Percentiles rank a stretch among this genome's conserved stretches.
Evolutionary conservation across 305 asterid genomes (phyloP).

Genomic region (Ilex paraguariensis): DNA sequence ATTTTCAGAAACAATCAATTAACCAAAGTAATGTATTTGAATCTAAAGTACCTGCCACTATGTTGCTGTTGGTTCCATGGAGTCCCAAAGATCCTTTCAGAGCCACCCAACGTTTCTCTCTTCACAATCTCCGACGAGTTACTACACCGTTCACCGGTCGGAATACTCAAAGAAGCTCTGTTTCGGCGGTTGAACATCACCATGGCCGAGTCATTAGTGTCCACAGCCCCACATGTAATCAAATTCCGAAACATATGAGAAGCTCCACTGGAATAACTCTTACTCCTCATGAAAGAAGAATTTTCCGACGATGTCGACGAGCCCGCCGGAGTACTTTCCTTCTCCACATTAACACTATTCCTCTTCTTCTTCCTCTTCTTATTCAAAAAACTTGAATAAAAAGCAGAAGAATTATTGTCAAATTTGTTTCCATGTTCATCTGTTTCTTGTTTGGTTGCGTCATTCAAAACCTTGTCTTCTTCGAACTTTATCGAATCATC

Average conservation of each 20-base stretch:
- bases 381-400: constrained; percentile 6
- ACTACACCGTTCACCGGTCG: neutral
- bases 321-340: constrained; percentile 2
- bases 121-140: constrained; percentile 19
- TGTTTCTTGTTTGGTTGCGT: neutral
- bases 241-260: constrained; percentile 46
- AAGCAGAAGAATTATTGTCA: constrained; percentile 6
- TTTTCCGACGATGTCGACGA: neutral
- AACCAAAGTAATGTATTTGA: neutral
- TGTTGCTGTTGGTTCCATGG: constrained; percentile 40
- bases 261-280: constrained; percentile 35
- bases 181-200: constrained; percentile 27
- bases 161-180: constrained; percentile 9
- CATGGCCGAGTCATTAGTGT: constrained; percentile 56
- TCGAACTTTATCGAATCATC: constrained; percentile 40
- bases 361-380: constrained; percentile 27
- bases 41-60: constrained; percentile 40
- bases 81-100: constrained; percentile 62
- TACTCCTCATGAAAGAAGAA: constrained; percentile 32
- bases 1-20: too few relatives aligned
- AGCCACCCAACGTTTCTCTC: constrained; percentile 55
- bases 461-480: constrained; percentile 15
- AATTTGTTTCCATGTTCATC: constrained; percentile 14
- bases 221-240: constrained; percentile 64
- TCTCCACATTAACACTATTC: constrained; percentile 21